Base-by-base conservation (phyloP, 495 filamentous ascomycete genomes). In the Daldinia caldariorum region DNA sequence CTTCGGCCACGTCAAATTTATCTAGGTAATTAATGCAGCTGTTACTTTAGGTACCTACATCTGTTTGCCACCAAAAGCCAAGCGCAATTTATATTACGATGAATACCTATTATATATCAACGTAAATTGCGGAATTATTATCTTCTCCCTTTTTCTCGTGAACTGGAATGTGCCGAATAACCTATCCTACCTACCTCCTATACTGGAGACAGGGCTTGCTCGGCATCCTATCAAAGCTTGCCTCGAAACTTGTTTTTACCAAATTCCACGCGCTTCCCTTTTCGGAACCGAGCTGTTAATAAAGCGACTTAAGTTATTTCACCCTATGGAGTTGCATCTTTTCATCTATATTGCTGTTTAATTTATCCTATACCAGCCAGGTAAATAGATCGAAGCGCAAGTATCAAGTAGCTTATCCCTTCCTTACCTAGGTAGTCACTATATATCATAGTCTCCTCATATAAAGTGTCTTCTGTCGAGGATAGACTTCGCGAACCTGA, bases 1-100 rank as follows among this genome's bases (percentile, higher is more conserved):
- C 66, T 77, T 79, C 51, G 77, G 77, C 16, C 43, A 71, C 2
- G 74, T 79, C 3, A 14, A 35, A 2, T 79, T 79, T 39, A 47
- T 77, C 26, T 26, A n/a, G n/a, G n/a, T n/a, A 3, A 26, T 29
- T 79, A 63, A 51, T n/a, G 10, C n/a, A 39, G 34, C 9, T n/a
- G n/a, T n/a, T 45, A 31, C 13, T 10, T 45, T 3, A 6, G 8
- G 49, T 51, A 26, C 12, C 2, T 3, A n/a, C n/a, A 3, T 3
- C 26, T 26, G 26, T 26, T 18, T 14, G 9, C 53, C 9, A 6
- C 9, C 14, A 31, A 18, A n/a, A 7, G 29, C 14, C 18, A 41
- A 6, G 12, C 6, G 20, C 18, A 39, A 7, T 8, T 43, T 14
- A 58, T 31, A 56, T 43, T 26, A 34, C 14, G 12, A 35, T 35